Conservation (phyloP, 331 rosid species). For the Erythrophleum ivorense region DNA sequence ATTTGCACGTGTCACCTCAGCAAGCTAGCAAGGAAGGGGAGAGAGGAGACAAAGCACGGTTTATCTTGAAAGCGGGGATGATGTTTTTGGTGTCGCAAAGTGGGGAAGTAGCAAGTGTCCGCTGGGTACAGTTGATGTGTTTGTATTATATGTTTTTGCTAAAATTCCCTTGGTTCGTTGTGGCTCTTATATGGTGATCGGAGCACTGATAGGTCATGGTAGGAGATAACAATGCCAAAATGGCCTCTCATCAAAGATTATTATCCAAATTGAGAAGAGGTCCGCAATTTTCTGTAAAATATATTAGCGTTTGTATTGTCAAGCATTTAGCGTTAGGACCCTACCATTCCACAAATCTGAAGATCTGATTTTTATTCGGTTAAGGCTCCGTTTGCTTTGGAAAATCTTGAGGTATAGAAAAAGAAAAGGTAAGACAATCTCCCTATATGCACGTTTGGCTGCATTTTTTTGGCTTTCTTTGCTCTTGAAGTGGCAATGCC, state of each 20-base stretch:
- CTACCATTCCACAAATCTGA: not conserved
- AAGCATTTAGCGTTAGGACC: constrained; percentile 1
- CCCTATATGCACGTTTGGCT: too few species aligned
- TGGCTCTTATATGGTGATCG: not conserved
- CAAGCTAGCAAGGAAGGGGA: constrained; percentile 29
- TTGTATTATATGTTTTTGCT: not conserved
- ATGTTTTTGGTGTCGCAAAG: not conserved
- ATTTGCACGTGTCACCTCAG: constrained; percentile 21
- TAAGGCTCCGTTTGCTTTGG: too few species aligned
- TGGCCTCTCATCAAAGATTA: not conserved
- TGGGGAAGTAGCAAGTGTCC: not conserved
- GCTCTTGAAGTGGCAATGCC: too few species aligned
- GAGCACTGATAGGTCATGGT: not conserved
- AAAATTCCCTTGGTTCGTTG: constrained; percentile 40
- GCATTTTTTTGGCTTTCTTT: too few species aligned
- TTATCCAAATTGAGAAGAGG: not conserved
- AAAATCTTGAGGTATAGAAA: too few species aligned
- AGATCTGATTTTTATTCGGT: not conserved
- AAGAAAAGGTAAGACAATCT: too few species aligned
- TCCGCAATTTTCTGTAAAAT: not conserved
- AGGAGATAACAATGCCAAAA: constrained; percentile 15
- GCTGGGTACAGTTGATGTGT: not conserved
- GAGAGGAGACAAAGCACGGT: constrained; percentile 31
- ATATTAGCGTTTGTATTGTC: not conserved
- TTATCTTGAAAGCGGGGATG: constrained; percentile 19